Conservation (phyloP, 768 basidiomycete genomes). For the Tephrocybe rancida region DNA sequence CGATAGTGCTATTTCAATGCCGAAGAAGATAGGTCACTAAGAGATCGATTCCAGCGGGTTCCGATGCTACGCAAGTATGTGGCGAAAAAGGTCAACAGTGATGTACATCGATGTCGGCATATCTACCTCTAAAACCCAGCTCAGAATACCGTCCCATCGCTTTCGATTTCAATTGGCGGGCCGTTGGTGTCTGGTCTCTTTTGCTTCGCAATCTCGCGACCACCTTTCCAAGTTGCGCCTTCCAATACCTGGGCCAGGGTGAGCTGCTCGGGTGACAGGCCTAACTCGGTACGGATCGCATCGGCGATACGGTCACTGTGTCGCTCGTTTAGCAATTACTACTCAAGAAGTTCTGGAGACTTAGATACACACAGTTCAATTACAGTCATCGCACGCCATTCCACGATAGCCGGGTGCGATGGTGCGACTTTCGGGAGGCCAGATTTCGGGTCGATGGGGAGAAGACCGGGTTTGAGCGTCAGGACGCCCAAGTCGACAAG, state of each 20-base stretch:
- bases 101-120: too few species aligned
- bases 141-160: constrained; percentile 85
- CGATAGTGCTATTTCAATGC: too few species aligned
- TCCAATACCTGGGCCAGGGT: constrained; percentile 89
- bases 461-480: constrained; percentile 56
- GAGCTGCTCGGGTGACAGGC: constrained; percentile 52
- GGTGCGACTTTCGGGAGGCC: constrained; percentile 67
- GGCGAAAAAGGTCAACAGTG: too few species aligned
- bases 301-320: constrained; percentile 79
- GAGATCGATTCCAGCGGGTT: too few species aligned
- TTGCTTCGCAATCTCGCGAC: constrained; percentile 86
- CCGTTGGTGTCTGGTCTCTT: constrained; percentile 75
- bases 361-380: constrained; percentile 72
- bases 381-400: constrained; percentile 97
- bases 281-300: constrained; percentile 63
- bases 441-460: constrained; percentile 52
- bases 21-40: too few species aligned
- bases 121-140: too few species aligned
- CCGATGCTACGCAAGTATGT: too few species aligned
- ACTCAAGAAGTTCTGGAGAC: neutral
- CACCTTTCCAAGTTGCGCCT: constrained; percentile 96
- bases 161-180: constrained; percentile 84
- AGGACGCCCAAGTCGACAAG: constrained; percentile 85
- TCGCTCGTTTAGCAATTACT: neutral
- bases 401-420: constrained; percentile 89